Conservation (phyloP, 2,329 filamentous ascomycete species). For the Bipolaris bicolor region DNA sequence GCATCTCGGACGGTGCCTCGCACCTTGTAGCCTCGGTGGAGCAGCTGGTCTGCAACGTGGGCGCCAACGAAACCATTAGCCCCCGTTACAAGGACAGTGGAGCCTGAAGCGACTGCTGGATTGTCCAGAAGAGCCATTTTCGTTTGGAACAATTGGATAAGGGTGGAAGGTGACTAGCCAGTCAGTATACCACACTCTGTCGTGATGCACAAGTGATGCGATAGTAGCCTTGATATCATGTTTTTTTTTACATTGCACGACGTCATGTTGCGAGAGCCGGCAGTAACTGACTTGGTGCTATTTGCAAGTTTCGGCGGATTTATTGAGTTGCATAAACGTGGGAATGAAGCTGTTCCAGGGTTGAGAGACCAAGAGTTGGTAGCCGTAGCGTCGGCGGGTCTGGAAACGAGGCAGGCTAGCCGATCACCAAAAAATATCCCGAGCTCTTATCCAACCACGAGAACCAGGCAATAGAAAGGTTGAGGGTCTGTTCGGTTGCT, state of each 20-base stretch:
- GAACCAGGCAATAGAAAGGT: too few species aligned
- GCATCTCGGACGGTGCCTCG: conserved; percentile 38
- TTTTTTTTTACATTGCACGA: background rate
- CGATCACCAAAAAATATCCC: too few species aligned
- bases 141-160: background rate
- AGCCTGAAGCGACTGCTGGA: conserved; percentile 23
- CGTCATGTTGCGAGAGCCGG: background rate
- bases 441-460: too few species aligned
- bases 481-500: too few species aligned
- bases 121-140: conserved; percentile 3
- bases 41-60: conserved; percentile 41
- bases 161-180: too few species aligned
- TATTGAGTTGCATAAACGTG: background rate
- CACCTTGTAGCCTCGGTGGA: conserved; percentile 39
- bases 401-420: too few species aligned
- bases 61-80: conserved; percentile 41
- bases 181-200: background rate
- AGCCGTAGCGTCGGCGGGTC: too few species aligned
- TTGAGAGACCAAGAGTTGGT: too few species aligned
- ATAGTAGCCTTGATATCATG: background rate
- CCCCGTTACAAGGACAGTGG: conserved; percentile 40
- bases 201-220: background rate
- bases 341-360: background rate
- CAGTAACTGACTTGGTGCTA: background rate
- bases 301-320: conserved; percentile 5